Percentiles rank a stretch among this genome's conserved stretches.
phyloP scores from a whole-genome alignment of 2,329 filamentous ascomycete species.

The Diaporthe sp. region DNA sequence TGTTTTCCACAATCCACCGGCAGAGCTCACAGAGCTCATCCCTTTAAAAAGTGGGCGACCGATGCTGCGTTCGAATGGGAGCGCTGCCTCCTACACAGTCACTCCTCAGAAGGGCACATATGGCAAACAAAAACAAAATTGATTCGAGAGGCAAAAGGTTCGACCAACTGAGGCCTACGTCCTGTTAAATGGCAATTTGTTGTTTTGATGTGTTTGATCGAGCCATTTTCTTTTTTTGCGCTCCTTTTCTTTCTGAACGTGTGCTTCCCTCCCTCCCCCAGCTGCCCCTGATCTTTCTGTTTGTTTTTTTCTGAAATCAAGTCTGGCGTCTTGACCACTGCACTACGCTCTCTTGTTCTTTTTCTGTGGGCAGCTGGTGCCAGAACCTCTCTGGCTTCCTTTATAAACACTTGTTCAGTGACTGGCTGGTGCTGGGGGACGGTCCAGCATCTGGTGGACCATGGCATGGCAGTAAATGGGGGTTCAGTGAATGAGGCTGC shows the following conservation, averaged over 20 bases:
- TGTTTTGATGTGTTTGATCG: neutral
- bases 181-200: neutral
- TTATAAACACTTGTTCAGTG: neutral
- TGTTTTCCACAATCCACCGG: neutral
- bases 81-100: no score
- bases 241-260: conserved; percentile 1
- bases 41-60: no score
- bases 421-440: neutral
- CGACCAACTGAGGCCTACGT: neutral
- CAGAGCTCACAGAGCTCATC: neutral
- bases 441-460: no score
- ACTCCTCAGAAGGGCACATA: no score
- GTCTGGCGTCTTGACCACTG: conserved; percentile 7
- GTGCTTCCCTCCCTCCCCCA: neutral
- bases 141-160: neutral
- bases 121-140: neutral
- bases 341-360: neutral
- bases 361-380: conserved; percentile 6
- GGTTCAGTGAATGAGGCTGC: neutral
- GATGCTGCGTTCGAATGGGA: no score
- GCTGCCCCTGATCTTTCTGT: conserved; percentile 5
- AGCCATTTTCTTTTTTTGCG: neutral
- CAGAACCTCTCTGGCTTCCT: neutral
- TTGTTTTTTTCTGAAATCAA: neutral
- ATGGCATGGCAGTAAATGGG: neutral